Evolutionary conservation across 2,329 filamentous ascomycete species (phyloP).

Genomic region (Magnaporthiopsis poae): DNA sequence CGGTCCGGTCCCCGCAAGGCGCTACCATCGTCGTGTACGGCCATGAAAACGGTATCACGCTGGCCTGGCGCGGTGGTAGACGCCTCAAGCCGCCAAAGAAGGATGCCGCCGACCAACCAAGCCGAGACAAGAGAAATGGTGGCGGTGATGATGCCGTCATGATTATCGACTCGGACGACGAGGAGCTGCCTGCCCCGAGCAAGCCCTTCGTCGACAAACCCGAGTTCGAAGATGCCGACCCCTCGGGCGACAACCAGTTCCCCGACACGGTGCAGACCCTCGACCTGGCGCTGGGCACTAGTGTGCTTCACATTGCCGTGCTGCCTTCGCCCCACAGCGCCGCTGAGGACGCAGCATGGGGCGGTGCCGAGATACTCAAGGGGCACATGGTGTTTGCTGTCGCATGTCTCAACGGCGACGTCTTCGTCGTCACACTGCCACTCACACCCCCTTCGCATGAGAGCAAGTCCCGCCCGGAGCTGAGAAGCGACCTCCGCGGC

Average conservation of each 20-base stretch:
- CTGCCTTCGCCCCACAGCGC: slow-evolving; percentile 41
- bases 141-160: slow-evolving; percentile 43
- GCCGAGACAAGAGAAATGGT: slow-evolving; percentile 41
- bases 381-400: slow-evolving; percentile 53
- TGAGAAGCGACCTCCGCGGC: slow-evolving; percentile 40
- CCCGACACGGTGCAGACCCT: slow-evolving; percentile 50
- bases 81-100: slow-evolving; percentile 42
- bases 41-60: slow-evolving; percentile 51
- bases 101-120: slow-evolving; percentile 13
- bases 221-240: slow-evolving; percentile 44
- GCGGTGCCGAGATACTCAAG: slow-evolving; percentile 37
- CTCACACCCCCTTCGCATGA: slow-evolving; percentile 51
- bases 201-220: slow-evolving; percentile 40
- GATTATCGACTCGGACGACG: slow-evolving; percentile 55
- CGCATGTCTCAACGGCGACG: slow-evolving; percentile 46
- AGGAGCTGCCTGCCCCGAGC: slow-evolving; percentile 26
- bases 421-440: slow-evolving; percentile 49
- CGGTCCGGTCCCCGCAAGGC: slow-evolving; percentile 51
- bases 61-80: slow-evolving; percentile 54
- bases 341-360: slow-evolving; percentile 37
- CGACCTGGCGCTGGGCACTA: slow-evolving; percentile 49
- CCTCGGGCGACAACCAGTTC: slow-evolving; percentile 36
- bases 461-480: slow-evolving; percentile 46
- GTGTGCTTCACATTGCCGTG: slow-evolving; percentile 46
- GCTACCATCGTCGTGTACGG: slow-evolving; percentile 54